These are phyloP conservation scores for Termitomyces bulborhizus DNA, from an alignment of 768 basidiomycete species.

Conservation along the genomic window DNA sequence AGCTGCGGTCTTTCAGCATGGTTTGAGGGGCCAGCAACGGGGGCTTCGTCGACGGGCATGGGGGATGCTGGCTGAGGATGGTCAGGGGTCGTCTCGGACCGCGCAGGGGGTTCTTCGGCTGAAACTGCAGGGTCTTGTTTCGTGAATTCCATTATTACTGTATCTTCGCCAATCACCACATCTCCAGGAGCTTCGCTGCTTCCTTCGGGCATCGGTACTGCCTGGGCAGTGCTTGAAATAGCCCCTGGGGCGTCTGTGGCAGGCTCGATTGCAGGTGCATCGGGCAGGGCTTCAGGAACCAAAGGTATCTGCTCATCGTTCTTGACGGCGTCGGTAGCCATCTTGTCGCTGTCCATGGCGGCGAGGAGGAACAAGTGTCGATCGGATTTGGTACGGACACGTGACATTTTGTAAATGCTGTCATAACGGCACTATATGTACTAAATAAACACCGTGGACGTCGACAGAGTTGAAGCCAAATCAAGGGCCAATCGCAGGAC, in stretches of 20 bases:
- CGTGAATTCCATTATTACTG: conserved; percentile 6
- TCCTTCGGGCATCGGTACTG: conserved; percentile 2
- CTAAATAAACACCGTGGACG: too few relatives aligned
- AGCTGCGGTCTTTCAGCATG: conserved; percentile 8
- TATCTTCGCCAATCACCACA: conserved; percentile 7
- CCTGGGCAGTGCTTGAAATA: not conserved
- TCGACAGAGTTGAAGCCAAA: too few relatives aligned
- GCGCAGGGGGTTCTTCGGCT: conserved; percentile 9
- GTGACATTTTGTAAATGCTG: conserved; percentile 4
- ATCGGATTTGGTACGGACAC: conserved; percentile 10
- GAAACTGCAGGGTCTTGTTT: not conserved
- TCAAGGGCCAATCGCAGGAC: too few relatives aligned
- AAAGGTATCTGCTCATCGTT: not conserved
- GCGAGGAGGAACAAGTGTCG: conserved; percentile 1
- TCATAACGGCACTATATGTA: not conserved
- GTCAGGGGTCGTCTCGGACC: conserved; percentile 7
- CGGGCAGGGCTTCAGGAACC: not conserved
- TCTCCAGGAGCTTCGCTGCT: conserved; percentile 6
- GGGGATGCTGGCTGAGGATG: conserved; percentile 4
- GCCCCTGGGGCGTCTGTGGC: not conserved
- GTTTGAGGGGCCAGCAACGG: conserved; percentile 7
- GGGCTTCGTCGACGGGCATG: conserved; percentile 13
- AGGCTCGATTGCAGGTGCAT: not conserved
- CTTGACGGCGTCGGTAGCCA: conserved; percentile 8
- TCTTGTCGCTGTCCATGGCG: conserved; percentile 18